These are phyloP conservation scores for Tausonia pullulans DNA, from an alignment of 1,284 basidiomycete genomes.

Conservation along the genomic window DNA sequence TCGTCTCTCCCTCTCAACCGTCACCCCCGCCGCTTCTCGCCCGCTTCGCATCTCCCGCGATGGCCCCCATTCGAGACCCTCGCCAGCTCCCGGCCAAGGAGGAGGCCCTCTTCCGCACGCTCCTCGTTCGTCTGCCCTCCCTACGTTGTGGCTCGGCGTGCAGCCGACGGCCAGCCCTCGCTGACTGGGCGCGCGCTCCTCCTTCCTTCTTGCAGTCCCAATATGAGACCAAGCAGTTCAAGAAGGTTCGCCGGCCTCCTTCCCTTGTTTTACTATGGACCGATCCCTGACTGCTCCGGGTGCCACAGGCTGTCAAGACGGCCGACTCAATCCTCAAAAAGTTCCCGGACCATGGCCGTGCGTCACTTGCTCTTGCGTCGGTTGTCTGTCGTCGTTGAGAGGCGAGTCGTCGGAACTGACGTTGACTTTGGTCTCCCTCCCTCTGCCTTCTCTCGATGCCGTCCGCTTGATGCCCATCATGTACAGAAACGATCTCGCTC, in stretches of 20 bases:
- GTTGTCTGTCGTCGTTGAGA: background rate
- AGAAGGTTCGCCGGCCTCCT: constrained; percentile 39
- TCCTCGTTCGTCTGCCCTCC: constrained; percentile 46
- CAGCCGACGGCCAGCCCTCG: background rate
- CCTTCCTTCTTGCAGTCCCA: constrained; percentile 33
- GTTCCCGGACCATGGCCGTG: constrained; percentile 89
- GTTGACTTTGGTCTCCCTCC: constrained; percentile 25
- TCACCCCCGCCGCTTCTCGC: background rate
- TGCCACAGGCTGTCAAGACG: constrained; percentile 57
- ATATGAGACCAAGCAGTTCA: constrained; percentile 84
- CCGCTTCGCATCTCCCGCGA: background rate
- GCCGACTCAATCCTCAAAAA: constrained; percentile 93
- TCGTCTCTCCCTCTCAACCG: background rate
- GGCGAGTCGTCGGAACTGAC: constrained; percentile 21
- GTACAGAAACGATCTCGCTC: constrained; percentile 79
- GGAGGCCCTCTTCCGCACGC: constrained; percentile 71
- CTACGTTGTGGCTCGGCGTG: background rate
- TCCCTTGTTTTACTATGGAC: background rate
- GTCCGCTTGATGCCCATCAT: constrained; percentile 21
- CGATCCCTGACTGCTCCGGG: background rate
- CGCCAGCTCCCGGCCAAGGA: constrained; percentile 66
- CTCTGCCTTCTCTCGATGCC: constrained; percentile 26
- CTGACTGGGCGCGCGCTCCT: background rate
- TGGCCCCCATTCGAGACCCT: constrained; percentile 9
- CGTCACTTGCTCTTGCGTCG: constrained; percentile 20